Evolutionary conservation across 192 early-diverging fungal species (phyloP).

Genomic region (Linnemannia schmuckeri): DNA sequence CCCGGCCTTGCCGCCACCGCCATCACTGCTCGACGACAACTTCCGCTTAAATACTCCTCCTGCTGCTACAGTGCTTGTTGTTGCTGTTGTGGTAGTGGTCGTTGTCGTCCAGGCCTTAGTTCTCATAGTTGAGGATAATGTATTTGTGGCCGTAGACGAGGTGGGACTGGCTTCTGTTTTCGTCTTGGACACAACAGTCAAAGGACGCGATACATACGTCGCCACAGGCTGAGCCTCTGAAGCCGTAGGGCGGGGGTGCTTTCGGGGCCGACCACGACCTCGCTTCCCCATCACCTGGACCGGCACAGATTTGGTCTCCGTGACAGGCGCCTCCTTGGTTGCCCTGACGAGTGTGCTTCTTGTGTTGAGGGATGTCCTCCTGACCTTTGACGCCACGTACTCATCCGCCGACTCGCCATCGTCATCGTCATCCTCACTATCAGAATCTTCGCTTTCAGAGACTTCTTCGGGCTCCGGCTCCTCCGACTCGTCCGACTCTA

Average conservation of each 20-base stretch:
- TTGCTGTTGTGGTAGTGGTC: neutral
- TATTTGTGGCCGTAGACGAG: neutral
- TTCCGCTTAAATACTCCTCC: neutral
- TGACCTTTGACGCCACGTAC: neutral
- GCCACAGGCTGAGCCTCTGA: neutral
- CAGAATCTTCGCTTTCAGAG: neutral
- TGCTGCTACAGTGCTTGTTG: neutral
- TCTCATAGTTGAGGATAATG: neutral
- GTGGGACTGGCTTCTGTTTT: neutral
- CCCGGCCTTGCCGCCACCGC: neutral
- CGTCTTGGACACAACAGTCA: neutral
- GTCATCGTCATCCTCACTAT: neutral
- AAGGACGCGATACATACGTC: neutral
- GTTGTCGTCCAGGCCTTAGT: neutral
- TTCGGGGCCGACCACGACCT: neutral
- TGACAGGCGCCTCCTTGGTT: neutral
- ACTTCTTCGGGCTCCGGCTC: too few species aligned
- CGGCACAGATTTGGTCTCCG: neutral
- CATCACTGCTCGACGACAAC: neutral
- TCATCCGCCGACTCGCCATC: neutral
- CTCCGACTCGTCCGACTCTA: too few species aligned
- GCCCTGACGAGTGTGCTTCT: neutral
- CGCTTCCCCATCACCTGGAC: neutral
- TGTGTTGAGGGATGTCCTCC: neutral
- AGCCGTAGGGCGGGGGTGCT: neutral